Base-by-base conservation (phyloP, 2,329 filamentous ascomycete species). In the Chaetomiaceae sp. region DNA sequence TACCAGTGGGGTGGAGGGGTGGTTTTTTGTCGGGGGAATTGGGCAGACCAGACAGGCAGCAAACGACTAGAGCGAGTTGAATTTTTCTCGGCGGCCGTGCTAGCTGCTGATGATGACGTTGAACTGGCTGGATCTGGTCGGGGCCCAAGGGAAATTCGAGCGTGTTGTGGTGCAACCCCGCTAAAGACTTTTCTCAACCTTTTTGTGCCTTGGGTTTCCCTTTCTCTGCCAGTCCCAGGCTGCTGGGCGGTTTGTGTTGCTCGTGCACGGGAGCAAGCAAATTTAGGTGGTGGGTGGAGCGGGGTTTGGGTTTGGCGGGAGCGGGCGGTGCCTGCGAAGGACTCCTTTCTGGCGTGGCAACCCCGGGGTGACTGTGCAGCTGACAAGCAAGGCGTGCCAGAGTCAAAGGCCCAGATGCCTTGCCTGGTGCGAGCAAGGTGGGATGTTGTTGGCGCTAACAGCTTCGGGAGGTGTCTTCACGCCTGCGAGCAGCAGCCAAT, bases 1-100 rank as follows among this genome's bases (percentile, higher is more conserved):
- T 66, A 66, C 65, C 57, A 51, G 55, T 59, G 45, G 48, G 53
- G 57, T 60, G 58, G 59, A 58, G 55, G 60, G 59, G 59, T 56
- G 38, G 62, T 58, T 48, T 58, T 48, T 37, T 48, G 45, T 37
- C 27, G 29, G 54, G 48, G 46, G 21, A 37, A 29, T 25, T 44
- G 32, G 40, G 40, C 23, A 29, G 40, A 30, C 16, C n/a, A 42
- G 42, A 52, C 36, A 50, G 54, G 48, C 30, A 44, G 53, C 32
- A 43, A 56, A 20, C 42, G 47, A 32, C 13, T n/a, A n/a, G n/a
- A n/a, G n/a, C 25, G 7, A 47, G 40, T 21, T 41, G 34, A 48
- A 48, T 38, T 55, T 53, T 58, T 56, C 45, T 47, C 51, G 51
- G 53, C 51, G 33, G 41, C 40, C 38, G 38, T 52, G 37, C 48